phyloP scores from a whole-genome alignment of 2,329 filamentous ascomycete species.

The Botryosphaeria dothidea region DNA sequence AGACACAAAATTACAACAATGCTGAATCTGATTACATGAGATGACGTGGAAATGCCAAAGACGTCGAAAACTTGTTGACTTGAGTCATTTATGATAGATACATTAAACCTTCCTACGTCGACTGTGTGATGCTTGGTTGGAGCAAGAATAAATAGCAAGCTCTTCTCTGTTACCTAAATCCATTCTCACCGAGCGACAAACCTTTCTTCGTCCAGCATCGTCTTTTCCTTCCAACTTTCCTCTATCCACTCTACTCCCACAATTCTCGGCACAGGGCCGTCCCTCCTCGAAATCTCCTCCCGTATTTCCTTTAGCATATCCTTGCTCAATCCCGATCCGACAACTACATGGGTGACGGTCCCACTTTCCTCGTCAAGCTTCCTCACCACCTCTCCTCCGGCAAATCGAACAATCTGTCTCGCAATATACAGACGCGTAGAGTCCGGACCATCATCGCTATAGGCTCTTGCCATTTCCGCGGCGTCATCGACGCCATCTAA shows the following conservation, averaged over 20 bases:
- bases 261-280: constrained; percentile 61
- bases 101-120: too few species aligned
- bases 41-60: too few species aligned
- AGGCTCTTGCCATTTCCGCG: too few species aligned
- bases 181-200: not conserved
- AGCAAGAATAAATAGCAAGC: not conserved
- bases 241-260: constrained; percentile 73
- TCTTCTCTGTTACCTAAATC: not conserved
- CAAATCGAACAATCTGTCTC: constrained; percentile 66
- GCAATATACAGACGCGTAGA: constrained; percentile 46
- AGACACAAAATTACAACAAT: too few species aligned
- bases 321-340: constrained; percentile 45
- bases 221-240: constrained; percentile 77
- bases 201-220: constrained; percentile 69
- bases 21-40: too few species aligned
- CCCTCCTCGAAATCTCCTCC: constrained; percentile 43
- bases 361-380: constrained; percentile 47
- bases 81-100: too few species aligned
- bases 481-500: not conserved
- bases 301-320: constrained; percentile 49
- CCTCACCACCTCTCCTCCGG: constrained; percentile 60
- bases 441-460: constrained; percentile 7
- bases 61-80: too few species aligned
- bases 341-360: constrained; percentile 71
- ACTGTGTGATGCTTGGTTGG: not conserved